These are phyloP conservation scores for Polytrichum commune DNA, from an alignment of 225 moss, liverwort and hornwort genomes.

Conservation along the genomic window DNA sequence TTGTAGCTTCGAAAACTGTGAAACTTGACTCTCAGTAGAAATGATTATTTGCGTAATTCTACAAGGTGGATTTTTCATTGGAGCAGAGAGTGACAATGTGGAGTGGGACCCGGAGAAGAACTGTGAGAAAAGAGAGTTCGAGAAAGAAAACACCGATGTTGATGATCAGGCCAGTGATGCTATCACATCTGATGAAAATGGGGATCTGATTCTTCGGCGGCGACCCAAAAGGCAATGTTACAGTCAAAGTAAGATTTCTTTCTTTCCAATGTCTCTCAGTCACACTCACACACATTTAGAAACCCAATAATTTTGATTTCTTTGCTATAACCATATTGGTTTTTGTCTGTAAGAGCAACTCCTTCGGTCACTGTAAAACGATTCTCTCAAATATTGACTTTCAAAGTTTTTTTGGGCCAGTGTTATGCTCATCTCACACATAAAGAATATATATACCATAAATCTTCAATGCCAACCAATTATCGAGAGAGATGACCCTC, in stretches of 20 bases:
- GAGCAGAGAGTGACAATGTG: not conserved
- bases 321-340: not conserved
- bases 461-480: no score
- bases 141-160: constrained; percentile 6
- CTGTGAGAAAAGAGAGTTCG: constrained; percentile 11
- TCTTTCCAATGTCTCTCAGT: not conserved
- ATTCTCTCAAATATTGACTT: no score
- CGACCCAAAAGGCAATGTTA: constrained; percentile 27
- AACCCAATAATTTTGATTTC: not conserved
- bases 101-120: constrained; percentile 20
- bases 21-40: not conserved
- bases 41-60: not conserved
- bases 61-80: no score
- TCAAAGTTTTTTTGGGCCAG: no score
- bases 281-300: not conserved
- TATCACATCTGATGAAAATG: constrained; percentile 15
- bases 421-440: no score
- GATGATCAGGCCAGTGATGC: constrained; percentile 6
- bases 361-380: not conserved
- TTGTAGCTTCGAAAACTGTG: not conserved
- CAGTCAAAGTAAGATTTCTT: constrained; percentile 16
- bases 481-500: no score
- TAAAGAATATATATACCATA: no score
- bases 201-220: constrained; percentile 38
- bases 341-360: not conserved